These are phyloP conservation scores for Xylaria digitata DNA, from an alignment of 2,329 filamentous ascomycete genomes.

Conservation along the genomic window DNA sequence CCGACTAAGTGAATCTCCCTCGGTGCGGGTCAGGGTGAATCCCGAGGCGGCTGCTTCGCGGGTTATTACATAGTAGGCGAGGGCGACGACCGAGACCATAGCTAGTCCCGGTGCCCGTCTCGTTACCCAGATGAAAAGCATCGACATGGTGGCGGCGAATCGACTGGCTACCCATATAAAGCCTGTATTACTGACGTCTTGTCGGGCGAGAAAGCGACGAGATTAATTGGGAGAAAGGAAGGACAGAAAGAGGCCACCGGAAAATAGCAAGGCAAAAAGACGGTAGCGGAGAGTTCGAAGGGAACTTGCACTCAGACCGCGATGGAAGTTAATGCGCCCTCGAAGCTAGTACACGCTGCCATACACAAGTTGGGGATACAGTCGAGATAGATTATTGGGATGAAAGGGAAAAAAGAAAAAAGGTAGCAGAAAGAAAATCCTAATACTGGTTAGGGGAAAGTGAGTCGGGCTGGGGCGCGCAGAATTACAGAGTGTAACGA, in stretches of 20 bases:
- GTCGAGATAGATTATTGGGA: constrained; percentile 37
- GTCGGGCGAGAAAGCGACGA: constrained; percentile 35
- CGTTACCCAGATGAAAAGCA: constrained; percentile 65
- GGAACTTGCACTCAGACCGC: constrained; percentile 29
- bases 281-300: constrained; percentile 39
- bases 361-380: constrained; percentile 35
- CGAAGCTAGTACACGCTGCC: constrained; percentile 38
- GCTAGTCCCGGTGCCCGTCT: constrained; percentile 66
- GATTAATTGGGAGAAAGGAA: constrained; percentile 36
- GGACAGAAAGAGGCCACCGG: constrained; percentile 38
- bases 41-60: constrained; percentile 59
- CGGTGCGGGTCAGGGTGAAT: constrained; percentile 57
- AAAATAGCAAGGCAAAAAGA: constrained; percentile 44
- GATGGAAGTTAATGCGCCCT: constrained; percentile 42
- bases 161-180: constrained; percentile 41
- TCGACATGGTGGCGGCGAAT: constrained; percentile 57
- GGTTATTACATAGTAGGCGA: constrained; percentile 68
- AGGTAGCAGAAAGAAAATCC: constrained; percentile 35
- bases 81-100: constrained; percentile 60
- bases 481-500: constrained; percentile 39
- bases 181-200: constrained; percentile 39
- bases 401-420: constrained; percentile 30
- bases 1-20: constrained; percentile 53
- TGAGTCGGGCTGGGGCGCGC: constrained; percentile 36
- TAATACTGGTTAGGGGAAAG: constrained; percentile 41